phyloP scores from a whole-genome alignment of 2,329 filamentous ascomycete species.

The Parastagonospora nodorum region DNA sequence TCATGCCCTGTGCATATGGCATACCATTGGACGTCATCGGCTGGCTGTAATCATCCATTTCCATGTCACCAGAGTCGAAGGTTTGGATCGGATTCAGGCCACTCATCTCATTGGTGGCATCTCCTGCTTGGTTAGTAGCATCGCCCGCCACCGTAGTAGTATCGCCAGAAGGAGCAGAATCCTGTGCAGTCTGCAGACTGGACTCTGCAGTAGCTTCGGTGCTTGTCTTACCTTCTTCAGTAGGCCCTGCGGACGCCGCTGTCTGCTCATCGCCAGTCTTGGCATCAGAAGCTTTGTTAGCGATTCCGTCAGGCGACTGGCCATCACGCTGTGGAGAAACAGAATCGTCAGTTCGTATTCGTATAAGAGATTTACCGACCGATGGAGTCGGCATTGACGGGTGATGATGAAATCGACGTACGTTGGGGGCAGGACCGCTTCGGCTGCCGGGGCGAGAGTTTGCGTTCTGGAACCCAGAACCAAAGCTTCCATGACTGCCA shows the following conservation, averaged over 20 bases:
- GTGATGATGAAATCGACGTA: constrained; percentile 38
- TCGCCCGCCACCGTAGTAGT: constrained; percentile 13
- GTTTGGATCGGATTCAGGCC: constrained; percentile 43
- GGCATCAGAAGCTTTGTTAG: constrained; percentile 38
- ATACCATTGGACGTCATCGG: constrained; percentile 37
- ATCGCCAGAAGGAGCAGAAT: constrained; percentile 9
- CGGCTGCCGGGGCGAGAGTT: constrained; percentile 40
- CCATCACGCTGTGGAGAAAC: constrained; percentile 34
- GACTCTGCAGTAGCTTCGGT: constrained; percentile 12
- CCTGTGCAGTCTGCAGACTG: constrained; percentile 5
- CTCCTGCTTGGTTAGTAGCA: constrained; percentile 24
- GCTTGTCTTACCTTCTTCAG: constrained; percentile 38
- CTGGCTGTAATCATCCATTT: constrained; percentile 27
- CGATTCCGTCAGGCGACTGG: constrained; percentile 35
- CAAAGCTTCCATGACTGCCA: constrained; percentile 47
- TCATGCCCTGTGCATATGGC: constrained; percentile 36
- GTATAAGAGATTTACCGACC: constrained; percentile 9
- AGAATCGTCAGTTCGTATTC: constrained; percentile 32
- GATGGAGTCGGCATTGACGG: constrained; percentile 13
- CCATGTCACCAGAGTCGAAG: constrained; percentile 34
- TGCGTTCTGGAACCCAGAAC: constrained; percentile 29
- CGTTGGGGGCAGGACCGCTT: constrained; percentile 35
- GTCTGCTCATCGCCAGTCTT: constrained; percentile 38
- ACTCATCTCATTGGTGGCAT: constrained; percentile 17
- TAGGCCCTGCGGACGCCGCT: constrained; percentile 24